Evolutionary conservation across 805 yeast species (phyloP), one percentile per base, ranked within the genome.

Genomic region (Kregervanrija pseudodelftensis): DNA sequence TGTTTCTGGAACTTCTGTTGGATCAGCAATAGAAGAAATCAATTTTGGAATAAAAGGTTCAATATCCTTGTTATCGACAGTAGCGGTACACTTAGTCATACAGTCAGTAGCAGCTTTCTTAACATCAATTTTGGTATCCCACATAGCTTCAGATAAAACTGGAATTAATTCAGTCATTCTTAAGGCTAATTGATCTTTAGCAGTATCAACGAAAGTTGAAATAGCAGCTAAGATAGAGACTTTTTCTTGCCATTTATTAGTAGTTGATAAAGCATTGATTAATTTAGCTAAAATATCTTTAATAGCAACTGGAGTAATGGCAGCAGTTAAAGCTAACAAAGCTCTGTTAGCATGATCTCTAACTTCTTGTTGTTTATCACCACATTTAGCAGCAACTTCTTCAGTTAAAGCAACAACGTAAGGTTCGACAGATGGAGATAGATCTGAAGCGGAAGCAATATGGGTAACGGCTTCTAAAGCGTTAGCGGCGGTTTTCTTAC

Each of bases 141-240:
- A 93, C 98, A 93, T 93, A 64, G 97, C 88, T 79, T 93, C 99
- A 61, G 99, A 93, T 64, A 93, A 77, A 58, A 84, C 93, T 72
- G 99, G 99, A 64, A 93, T 91, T 70, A 93, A 82, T 79, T 93
- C 98, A 65, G 98, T 96, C 98, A 93, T 93, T 81, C 99, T 89
- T 65, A 93, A 80, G 60, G 99, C 96, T 59, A 93, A 77, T 79
- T 90, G 99, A 61, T 73, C 85, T 73, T 90, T 91, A 61, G 99
- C 96, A 59, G 88, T 77, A 67, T 87, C 95, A 61, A 93, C 99
- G 65, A 91, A 77, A 58, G 80, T 79, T 56, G 95, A 72, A 64
- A 93, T 75, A 62, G 95, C 85, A 66, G 79, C 79, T 69, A 93
- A 78, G 61, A 90, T 75, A 59, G 96, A 85, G 64, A 83, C 84